Evolutionary conservation across 2,329 filamentous ascomycete species (phyloP).

Genomic region (Neofusicoccum cordaticola): DNA sequence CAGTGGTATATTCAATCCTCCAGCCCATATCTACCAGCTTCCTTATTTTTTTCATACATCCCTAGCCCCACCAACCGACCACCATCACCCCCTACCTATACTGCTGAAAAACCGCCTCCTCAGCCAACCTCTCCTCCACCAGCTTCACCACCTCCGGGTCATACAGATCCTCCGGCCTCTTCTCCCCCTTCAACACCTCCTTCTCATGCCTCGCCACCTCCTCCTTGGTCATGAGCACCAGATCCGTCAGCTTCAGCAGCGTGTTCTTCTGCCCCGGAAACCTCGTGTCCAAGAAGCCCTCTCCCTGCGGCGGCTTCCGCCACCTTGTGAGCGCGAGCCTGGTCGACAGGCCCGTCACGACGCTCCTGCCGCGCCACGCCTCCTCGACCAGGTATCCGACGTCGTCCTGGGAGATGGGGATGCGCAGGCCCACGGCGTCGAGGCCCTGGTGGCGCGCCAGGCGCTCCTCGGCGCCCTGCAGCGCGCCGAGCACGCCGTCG

Average conservation of each 20-base stretch:
- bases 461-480: slow-evolving; percentile 79
- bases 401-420: slow-evolving; percentile 75
- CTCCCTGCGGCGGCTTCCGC: slow-evolving; percentile 55
- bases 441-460: slow-evolving; percentile 57
- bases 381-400: slow-evolving; percentile 88
- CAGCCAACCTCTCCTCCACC: slow-evolving; percentile 65
- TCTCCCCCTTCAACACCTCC: slow-evolving; percentile 69
- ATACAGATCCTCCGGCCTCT: slow-evolving; percentile 70
- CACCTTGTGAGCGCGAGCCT: slow-evolving; percentile 78
- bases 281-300: slow-evolving; percentile 62
- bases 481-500: slow-evolving; percentile 70
- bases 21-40: too few relatives aligned
- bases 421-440: slow-evolving; percentile 67
- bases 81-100: slow-evolving; percentile 34
- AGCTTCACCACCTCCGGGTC: slow-evolving; percentile 62
- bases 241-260: slow-evolving; percentile 63
- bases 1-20: too few relatives aligned
- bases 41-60: too few relatives aligned
- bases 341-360: slow-evolving; percentile 76
- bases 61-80: background rate
- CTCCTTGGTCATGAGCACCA: slow-evolving; percentile 92
- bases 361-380: slow-evolving; percentile 78
- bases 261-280: slow-evolving; percentile 75
- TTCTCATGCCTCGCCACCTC: slow-evolving; percentile 79
- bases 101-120: slow-evolving; percentile 59